phyloP scores from a whole-genome alignment of 2,329 filamentous ascomycete genomes.

The Penicillium aurantiogriseum region DNA sequence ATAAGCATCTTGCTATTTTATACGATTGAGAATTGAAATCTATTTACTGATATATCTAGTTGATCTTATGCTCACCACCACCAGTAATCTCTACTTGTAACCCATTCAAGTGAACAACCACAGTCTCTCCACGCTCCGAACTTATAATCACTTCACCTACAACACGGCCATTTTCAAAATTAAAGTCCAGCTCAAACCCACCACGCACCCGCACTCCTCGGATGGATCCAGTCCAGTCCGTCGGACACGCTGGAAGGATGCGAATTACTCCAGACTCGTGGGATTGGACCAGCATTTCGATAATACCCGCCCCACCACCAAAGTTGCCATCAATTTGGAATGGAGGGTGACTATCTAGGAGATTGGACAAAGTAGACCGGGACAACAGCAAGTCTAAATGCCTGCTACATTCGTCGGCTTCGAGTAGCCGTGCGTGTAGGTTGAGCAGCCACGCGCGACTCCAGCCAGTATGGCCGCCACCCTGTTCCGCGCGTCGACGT shows the following conservation, averaged over 20 bases:
- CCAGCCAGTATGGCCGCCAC: conserved; percentile 54
- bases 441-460: conserved; percentile 53
- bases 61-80: conserved; percentile 6
- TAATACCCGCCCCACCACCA: conserved; percentile 48
- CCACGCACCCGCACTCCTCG: conserved; percentile 37
- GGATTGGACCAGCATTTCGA: conserved; percentile 49
- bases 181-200: conserved; percentile 40
- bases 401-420: conserved; percentile 37
- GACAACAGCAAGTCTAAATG: conserved; percentile 43
- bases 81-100: conserved; percentile 15
- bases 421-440: conserved; percentile 48
- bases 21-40: neutral
- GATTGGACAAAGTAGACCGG: conserved; percentile 46
- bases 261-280: conserved; percentile 34
- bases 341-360: conserved; percentile 48
- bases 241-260: conserved; percentile 42
- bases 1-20: too few relatives aligned
- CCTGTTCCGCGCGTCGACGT: conserved; percentile 34
- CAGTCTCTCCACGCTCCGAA: conserved; percentile 15
- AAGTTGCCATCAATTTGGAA: conserved; percentile 56
- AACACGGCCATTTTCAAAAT: conserved; percentile 34
- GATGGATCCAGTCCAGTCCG: conserved; percentile 37
- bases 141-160: conserved; percentile 15
- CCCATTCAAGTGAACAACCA: conserved; percentile 21
- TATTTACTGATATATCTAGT: neutral